Evolutionary conservation across 129 eudicot genomes (phyloP).

Genomic region (Flaveria trinervia): DNA sequence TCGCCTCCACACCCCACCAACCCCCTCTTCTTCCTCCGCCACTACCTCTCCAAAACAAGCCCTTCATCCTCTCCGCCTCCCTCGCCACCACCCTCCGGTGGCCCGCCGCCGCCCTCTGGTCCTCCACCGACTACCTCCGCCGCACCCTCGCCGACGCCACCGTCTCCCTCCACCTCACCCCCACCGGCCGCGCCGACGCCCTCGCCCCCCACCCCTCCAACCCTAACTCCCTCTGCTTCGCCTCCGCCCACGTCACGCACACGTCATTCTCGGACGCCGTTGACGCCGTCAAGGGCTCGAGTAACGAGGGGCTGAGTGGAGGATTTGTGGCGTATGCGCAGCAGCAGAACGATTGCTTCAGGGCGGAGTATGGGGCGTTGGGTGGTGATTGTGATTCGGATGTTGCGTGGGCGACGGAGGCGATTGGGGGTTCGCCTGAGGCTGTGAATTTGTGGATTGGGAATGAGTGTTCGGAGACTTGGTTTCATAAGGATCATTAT

Average conservation of each 20-base stretch:
- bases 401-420: slow-evolving; percentile 79
- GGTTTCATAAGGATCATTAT: slow-evolving; percentile 93
- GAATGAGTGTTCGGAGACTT: slow-evolving; percentile 59
- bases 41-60: slow-evolving; percentile 80
- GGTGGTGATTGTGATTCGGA: slow-evolving; percentile 54
- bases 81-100: slow-evolving; percentile 61
- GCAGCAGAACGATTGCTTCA: slow-evolving; percentile 88
- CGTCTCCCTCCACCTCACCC: slow-evolving; percentile 88
- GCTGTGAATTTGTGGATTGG: slow-evolving; percentile 98
- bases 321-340: slow-evolving; percentile 67
- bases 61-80: slow-evolving; percentile 73
- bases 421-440: slow-evolving; percentile 71
- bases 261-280: slow-evolving; percentile 59
- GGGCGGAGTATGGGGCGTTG: slow-evolving; percentile 65
- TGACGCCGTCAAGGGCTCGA: slow-evolving; percentile 23
- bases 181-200: slow-evolving; percentile 86
- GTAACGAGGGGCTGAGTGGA: neutral
- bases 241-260: slow-evolving; percentile 59
- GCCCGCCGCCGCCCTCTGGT: slow-evolving; percentile 82
- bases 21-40: slow-evolving; percentile 78
- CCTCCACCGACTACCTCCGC: slow-evolving; percentile 58
- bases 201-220: slow-evolving; percentile 51
- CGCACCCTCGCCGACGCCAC: slow-evolving; percentile 50
- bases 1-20: slow-evolving; percentile 76
- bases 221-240: slow-evolving; percentile 67